Evolutionary conservation across 352 stramenopile species (phyloP), one percentile per base, ranked within the genome.

Genomic region (Phytopythium aichiense): DNA sequence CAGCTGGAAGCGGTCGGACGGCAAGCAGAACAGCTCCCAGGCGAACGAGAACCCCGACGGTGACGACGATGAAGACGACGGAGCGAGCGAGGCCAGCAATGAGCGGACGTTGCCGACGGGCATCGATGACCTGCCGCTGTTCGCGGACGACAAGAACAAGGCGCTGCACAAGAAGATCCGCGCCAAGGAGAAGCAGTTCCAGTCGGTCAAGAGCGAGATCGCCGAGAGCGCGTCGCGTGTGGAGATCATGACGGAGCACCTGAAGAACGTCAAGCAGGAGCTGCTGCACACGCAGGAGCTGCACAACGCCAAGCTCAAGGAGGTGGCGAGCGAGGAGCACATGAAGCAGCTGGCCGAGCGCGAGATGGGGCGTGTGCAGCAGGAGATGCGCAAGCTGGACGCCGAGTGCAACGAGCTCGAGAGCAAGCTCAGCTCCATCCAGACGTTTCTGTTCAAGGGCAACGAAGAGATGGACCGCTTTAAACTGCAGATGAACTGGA

Each of bases 401-500:
- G 81, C 81, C 42, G 83, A 94, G 53, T 86, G 80, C 54, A 73
- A 70, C 9, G 87, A 94, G 28, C 58, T 95, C 8, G 80, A 97
- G 64, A 87, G 79, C 57, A 94, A 95, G 62, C 69, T 98, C 25
- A 94, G 92, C 58, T 75, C 69, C 13, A 74, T 97, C 25, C 92
- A 98, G 67, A 95, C 87, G 42, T 91, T 95, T 30, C 79, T 98
- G 40, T 96, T 95, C 74, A 89, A 91, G 40, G 91, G 88, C 35
- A 98, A 98, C 60, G 92, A 98, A 55, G 79, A 91, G 53, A 96
- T 98, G 84, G 96, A 99, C 71, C 83, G 89, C 60, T 98, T 98
- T 65, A 98, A 98, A 72, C 75, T 97, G 23, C 84, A 98, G 81
- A 98, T 98, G 88, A 98, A 98, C 77, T 98, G 92, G 92, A 99